Evolutionary conservation across 202 grass and related monocot genomes (phyloP), one percentile per base, ranked within the genome.

Genomic region (Schoenoplectus tabernaemontani): DNA sequence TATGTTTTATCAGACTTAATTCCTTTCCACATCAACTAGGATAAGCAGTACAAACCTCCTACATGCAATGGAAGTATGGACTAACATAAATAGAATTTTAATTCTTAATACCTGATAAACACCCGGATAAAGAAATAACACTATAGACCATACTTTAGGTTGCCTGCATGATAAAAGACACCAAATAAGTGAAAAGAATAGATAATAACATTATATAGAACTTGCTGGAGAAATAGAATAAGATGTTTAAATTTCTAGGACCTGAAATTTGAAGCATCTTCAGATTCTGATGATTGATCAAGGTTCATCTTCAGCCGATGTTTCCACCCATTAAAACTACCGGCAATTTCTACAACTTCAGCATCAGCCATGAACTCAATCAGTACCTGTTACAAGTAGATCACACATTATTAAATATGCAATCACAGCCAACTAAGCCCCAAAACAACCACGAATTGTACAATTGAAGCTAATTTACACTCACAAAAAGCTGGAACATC

Each of bases 291-390:
- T 72, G 69, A 61, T 81, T 78, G 69, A 82, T 88, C 20, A 17
- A 42, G 60, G 76, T 82, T 59, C 86, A 88, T 84, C 50, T 60
- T 60, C 41, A 88, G 63, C 22, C 51, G 61, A 38, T 88, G 57
- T 12, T 84, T 82, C 86, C 86, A 84, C 15, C 86, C 86, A 43
- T 88, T 88, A 67, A 88, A 88, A 69, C 78, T 88, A 82, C 86
- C 86, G 54, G 86, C 61, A 82, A 88, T 75, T 78, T 88, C 86
- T 23, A 88, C 78, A 82, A 69, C 65, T 69, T 84, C 56, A 71
- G 69, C 86, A 84, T 88, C 54, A 54, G 70, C 57, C 38, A 43
- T 79, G 48, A 81, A 88, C 20, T 88, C 48, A 62, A 88, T 84
- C 1, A 5, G 23, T 41, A 88, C 82, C 86, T 88, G 75, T 78